These are phyloP conservation scores for Cystobasidium slooffiae DNA, from an alignment of 1,284 basidiomycete species.

Conservation along the genomic window DNA sequence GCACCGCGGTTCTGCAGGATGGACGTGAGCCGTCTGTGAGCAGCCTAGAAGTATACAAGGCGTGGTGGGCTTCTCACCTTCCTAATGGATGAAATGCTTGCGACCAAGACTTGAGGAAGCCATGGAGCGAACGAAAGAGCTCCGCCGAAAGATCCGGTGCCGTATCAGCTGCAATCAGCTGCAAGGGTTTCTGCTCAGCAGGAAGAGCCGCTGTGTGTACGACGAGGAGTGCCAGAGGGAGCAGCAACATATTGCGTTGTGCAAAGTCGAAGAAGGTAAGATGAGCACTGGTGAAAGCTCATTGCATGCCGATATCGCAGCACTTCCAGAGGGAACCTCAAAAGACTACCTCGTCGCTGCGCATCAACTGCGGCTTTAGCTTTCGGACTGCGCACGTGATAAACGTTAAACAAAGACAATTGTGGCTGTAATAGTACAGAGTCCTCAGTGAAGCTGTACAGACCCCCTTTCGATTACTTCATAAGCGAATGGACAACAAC, in stretches of 20 bases:
- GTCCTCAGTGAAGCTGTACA: too few relatives aligned
- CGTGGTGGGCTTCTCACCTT: constrained; percentile 5
- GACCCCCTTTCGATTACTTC: too few relatives aligned
- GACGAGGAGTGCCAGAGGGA: neutral
- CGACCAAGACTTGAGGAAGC: constrained; percentile 23
- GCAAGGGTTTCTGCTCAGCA: constrained; percentile 4
- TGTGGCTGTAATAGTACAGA: too few relatives aligned
- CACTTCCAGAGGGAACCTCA: too few relatives aligned
- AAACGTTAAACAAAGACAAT: too few relatives aligned
- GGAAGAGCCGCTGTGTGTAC: neutral
- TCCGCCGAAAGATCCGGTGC: constrained; percentile 22
- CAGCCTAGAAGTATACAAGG: neutral
- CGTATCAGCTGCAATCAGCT: neutral
- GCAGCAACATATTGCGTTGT: neutral
- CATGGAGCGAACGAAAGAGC: constrained; percentile 14
- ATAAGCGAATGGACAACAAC: too few relatives aligned
- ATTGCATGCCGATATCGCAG: too few relatives aligned
- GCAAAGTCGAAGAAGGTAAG: neutral
- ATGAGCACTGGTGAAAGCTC: too few relatives aligned
- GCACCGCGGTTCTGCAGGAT: constrained; percentile 1
- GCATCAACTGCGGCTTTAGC: too few relatives aligned
- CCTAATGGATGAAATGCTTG: constrained; percentile 19
- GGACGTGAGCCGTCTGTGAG: neutral
- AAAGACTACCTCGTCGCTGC: too few relatives aligned
- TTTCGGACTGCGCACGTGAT: too few relatives aligned